Evolutionary conservation across 306 rosid species (phyloP), one percentile per base, ranked within the genome.

Genomic region (Cercis canadensis): DNA sequence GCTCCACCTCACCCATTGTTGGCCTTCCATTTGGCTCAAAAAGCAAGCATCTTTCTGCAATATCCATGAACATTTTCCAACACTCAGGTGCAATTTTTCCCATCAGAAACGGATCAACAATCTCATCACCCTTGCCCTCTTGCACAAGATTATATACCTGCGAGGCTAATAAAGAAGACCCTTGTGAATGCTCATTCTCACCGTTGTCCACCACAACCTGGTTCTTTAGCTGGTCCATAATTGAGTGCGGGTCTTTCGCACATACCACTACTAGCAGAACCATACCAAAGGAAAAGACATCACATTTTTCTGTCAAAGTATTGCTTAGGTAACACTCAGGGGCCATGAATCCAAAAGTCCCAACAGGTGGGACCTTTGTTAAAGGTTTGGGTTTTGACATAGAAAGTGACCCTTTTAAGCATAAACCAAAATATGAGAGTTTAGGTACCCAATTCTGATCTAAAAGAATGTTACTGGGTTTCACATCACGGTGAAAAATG

Each of bases 1-100:
- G 47, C 70, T 39, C 67, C 52, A 75, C 84, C 41, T 83, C 87
- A 19, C 79, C 73, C 73, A 79, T 83, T 19, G 69, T 12, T 6
- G 86, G 86, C 55, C 80, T 32, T 7, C 57, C 19, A 39, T 11
- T 24, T n/a, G 74, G 44, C 2, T 32, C 32, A 0, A 0, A 0
- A 3, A 40, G 73, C 17, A 75, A 15, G 0, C 84, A 79, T 62
- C 74, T 62, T 13, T 34, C 5, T 0, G 40, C 9, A 29, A 83
- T 49, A 39, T 50, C 66, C 15, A 75, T 12, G 24, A 53, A 83
- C 0, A 53, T 66, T 69, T 2, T 14, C 70, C 75, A 67, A 32
- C 74, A 65, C 40, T 60, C 79, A 0, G 74, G 75, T 13, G 68
- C 72, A 51, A 82, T 66, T 37, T 65, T 60, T 55, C 85, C 83